These are phyloP conservation scores for Gossypium arboreum DNA, from an alignment of 345 rosid genomes.

Conservation along the genomic window DNA sequence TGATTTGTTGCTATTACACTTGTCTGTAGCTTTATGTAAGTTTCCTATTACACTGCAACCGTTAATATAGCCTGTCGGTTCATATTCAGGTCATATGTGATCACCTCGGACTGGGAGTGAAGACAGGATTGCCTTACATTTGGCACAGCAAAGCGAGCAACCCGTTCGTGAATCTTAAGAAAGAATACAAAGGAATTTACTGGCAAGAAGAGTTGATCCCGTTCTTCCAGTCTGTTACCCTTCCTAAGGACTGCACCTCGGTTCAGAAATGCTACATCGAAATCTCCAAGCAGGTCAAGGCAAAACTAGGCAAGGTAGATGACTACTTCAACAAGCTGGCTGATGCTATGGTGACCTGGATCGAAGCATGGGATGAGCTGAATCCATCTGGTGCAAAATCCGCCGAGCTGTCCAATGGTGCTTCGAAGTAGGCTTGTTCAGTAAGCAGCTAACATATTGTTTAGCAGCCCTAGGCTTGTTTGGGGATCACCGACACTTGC, in stretches of 20 bases:
- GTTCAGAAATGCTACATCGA: not conserved
- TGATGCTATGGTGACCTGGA: not conserved
- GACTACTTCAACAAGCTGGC: not conserved
- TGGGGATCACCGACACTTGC: not conserved
- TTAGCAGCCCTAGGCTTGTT: not conserved
- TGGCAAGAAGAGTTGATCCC: not conserved
- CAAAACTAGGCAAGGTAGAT: not conserved
- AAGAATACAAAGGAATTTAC: not conserved
- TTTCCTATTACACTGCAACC: not conserved
- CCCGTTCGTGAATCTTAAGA: not conserved
- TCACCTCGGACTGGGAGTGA: not conserved
- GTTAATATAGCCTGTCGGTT: not conserved
- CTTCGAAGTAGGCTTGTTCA: not conserved
- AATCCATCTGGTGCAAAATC: not conserved
- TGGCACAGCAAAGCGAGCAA: conserved; percentile 2
- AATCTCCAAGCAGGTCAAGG: not conserved
- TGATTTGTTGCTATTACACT: too few relatives aligned
- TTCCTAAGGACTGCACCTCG: not conserved
- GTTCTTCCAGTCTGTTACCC: not conserved
- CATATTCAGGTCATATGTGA: not conserved
- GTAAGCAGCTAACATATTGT: not conserved
- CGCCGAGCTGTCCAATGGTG: not conserved
- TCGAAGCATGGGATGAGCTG: not conserved
- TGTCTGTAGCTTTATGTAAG: not conserved
- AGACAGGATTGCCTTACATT: conserved; percentile 1